Percentiles rank a stretch among this genome's conserved stretches.
Conservation (phyloP, 257 asterid genomes). For the Nicotiana attenuata region DNA sequence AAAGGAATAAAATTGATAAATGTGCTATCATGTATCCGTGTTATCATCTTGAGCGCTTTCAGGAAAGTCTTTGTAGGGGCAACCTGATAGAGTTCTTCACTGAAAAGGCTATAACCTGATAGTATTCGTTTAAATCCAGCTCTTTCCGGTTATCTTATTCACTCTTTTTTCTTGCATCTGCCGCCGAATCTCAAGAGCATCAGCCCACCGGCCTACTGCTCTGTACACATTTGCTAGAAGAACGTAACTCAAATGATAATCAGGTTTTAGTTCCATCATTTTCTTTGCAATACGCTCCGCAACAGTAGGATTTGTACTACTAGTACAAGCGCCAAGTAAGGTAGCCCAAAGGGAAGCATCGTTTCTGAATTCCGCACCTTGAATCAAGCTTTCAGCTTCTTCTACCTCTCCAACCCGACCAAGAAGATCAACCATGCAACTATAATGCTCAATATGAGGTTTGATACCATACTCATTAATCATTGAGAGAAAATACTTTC, state of each 20-base stretch:
- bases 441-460: constrained; percentile 62
- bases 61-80: background rate
- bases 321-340: constrained; percentile 73
- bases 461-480: constrained; percentile 33
- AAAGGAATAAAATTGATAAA: background rate
- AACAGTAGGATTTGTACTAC: constrained; percentile 43
- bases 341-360: constrained; percentile 69
- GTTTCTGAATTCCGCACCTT: constrained; percentile 31
- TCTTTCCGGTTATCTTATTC: constrained; percentile 64
- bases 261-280: constrained; percentile 70
- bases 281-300: constrained; percentile 68
- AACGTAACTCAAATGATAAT: constrained; percentile 74
- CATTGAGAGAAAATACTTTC: constrained; percentile 51
- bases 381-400: constrained; percentile 69
- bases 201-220: constrained; percentile 72
- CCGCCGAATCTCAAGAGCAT: constrained; percentile 56
- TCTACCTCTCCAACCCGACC: constrained; percentile 71
- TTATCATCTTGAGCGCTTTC: background rate
- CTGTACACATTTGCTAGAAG: constrained; percentile 69
- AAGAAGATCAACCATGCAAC: constrained; percentile 84
- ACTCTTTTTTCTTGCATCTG: constrained; percentile 56
- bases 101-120: background rate
- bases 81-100: background rate
- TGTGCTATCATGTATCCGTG: background rate
- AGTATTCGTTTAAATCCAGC: constrained; percentile 60